A percentile compares a stretch with the other conserved stretches of the same genome.
Conservation (phyloP, 306 rosid species). For the Glycine latifolia region DNA sequence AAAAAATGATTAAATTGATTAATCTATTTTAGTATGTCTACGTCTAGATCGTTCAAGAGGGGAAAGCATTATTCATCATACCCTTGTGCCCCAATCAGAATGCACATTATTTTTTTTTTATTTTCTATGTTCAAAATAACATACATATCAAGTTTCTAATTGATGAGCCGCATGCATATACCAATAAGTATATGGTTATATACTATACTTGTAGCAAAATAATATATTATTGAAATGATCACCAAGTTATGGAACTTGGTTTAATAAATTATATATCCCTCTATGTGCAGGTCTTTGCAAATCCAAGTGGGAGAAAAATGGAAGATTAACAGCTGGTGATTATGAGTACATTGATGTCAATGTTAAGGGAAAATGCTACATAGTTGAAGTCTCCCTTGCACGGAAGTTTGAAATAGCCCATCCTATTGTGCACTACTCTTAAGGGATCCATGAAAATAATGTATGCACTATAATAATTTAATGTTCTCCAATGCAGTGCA, state of each 20-base stretch:
- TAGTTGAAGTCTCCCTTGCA: slow-evolving; percentile 61
- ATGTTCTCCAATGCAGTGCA: no score
- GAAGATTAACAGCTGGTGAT: slow-evolving; percentile 65
- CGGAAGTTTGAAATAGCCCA: slow-evolving; percentile 80
- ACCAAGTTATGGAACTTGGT: neutral
- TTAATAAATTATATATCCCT: neutral
- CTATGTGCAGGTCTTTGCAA: slow-evolving; percentile 77
- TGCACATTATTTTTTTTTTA: neutral
- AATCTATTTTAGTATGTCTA: neutral
- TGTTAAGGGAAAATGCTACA: slow-evolving; percentile 61
- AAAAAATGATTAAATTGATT: neutral
- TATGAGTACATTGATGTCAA: slow-evolving; percentile 77
- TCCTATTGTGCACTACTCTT: slow-evolving; percentile 78
- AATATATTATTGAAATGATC: neutral
- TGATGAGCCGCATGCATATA: neutral
- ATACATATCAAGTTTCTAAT: neutral
- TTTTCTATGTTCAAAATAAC: neutral
- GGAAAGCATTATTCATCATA: neutral
- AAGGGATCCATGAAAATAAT: slow-evolving; percentile 67
- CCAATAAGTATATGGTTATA: neutral
- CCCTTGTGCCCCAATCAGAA: neutral
- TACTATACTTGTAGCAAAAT: neutral
- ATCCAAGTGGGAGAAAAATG: slow-evolving; percentile 70
- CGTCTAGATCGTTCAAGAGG: neutral
- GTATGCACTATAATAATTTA: neutral